Base-by-base conservation (phyloP, 148 eudicot genomes). In the Chenopodium quinoa region DNA sequence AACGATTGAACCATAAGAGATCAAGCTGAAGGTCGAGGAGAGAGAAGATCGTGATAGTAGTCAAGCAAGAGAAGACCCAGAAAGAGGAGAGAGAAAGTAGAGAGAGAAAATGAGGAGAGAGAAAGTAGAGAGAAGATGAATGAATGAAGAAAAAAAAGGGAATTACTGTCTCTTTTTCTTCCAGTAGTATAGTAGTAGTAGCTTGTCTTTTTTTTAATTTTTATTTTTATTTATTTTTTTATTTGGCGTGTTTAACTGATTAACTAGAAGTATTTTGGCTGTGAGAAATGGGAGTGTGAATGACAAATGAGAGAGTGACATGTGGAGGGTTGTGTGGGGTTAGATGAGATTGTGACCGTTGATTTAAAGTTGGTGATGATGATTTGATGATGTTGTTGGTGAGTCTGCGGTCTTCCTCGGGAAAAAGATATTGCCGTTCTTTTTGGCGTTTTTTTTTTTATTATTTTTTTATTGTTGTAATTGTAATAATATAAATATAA, bases 391-490 rank as follows among this genome's bases (percentile, higher is more conserved):
- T 60, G 76, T 2, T 73, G 58, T 72, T 72, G 82, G 67, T 73
- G 82, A 62, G 82, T 80, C 71, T 80, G 78, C 78, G 82, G 82
- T 80, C 82, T 80, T 80, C 82, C 82, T 80, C 78, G 82, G 78
- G 82, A 63, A 80, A 80, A 80, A 73, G 78, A 80, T 73, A 80
- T 80, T 73, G 71, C 62, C 62, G 62, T 56, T 56, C 22, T 14
- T 14, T 56, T 56, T 56, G 62, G 62, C 22, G 62, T 56, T 56
- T 68, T 44, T 47, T 46, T 52, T 50, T 11, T 75, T 0, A 34
- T 34, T 34, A 34, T 47, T 46, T n/a, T 34, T 52, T 50, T 23
- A 54, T 17, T 10, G 6, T 40, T 40, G 7, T 60, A 44, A 27
- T 40, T 11, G 23, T 58, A 72, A 58, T 58, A 14, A 17, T 13